These are phyloP conservation scores for Tulasnella sp. DNA, from an alignment of 768 basidiomycete species.

Conservation along the genomic window DNA sequence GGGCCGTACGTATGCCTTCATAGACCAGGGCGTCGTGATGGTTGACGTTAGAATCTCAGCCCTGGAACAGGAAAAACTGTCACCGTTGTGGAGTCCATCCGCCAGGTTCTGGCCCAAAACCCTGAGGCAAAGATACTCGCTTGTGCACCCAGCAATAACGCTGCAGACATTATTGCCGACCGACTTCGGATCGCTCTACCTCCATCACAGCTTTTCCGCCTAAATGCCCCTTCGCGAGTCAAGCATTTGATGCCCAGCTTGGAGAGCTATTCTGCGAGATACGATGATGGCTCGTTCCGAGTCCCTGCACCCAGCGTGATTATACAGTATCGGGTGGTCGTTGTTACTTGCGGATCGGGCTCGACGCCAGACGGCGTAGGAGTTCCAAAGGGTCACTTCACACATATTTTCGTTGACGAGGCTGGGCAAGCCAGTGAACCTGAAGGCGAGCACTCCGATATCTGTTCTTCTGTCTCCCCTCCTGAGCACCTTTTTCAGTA, in stretches of 20 bases:
- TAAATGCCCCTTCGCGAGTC: slow-evolving; percentile 36
- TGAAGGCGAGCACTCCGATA: slow-evolving; percentile 52
- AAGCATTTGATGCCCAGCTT: slow-evolving; percentile 1
- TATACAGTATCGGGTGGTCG: slow-evolving; percentile 56
- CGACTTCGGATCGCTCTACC: neutral
- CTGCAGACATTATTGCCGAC: slow-evolving; percentile 35
- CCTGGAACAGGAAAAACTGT: slow-evolving; percentile 34
- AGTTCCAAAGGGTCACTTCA: slow-evolving; percentile 62
- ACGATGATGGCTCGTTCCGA: slow-evolving; percentile 21
- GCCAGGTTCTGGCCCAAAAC: neutral
- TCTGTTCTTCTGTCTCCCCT: no score
- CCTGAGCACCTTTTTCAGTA: slow-evolving; percentile 69
- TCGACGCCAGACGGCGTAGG: slow-evolving; percentile 60
- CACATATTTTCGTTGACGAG: slow-evolving; percentile 71
- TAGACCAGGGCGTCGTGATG: no score
- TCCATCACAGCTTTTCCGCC: slow-evolving; percentile 34
- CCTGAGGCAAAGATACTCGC: slow-evolving; percentile 5
- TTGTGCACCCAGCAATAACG: slow-evolving; percentile 28
- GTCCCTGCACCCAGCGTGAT: slow-evolving; percentile 48
- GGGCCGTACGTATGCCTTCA: slow-evolving; percentile 24
- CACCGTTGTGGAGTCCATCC: slow-evolving; percentile 31
- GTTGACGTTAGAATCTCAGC: neutral
- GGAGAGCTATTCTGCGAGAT: neutral
- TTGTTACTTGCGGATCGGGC: slow-evolving; percentile 67
- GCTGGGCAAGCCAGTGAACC: slow-evolving; percentile 75